Evolutionary conservation across 495 filamentous ascomycete genomes (phyloP).

Genomic region (Ramalina peruviana): DNA sequence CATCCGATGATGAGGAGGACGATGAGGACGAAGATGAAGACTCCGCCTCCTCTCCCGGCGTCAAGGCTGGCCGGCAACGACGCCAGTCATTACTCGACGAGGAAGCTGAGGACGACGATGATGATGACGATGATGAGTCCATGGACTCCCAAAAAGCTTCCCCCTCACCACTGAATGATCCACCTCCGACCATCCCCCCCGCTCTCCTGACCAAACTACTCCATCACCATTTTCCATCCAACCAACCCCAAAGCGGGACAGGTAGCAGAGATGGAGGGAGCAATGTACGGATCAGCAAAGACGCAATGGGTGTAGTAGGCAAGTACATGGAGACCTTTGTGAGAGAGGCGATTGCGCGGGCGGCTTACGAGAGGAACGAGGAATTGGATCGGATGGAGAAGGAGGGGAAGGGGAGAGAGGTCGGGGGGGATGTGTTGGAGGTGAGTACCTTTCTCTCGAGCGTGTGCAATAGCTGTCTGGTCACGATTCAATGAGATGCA

Average conservation of each 20-base stretch:
- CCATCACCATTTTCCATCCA: slow-evolving; percentile 60
- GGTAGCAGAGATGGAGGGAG: slow-evolving; percentile 60
- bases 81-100: slow-evolving; percentile 1
- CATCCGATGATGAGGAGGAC: slow-evolving; percentile 7
- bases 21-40: slow-evolving; percentile 7
- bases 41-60: slow-evolving; percentile 2
- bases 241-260: slow-evolving; percentile 56
- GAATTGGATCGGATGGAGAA: slow-evolving; percentile 16
- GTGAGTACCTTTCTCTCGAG: slow-evolving; percentile 29
- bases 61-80: background rate
- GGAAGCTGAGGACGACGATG: slow-evolving; percentile 9
- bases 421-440: slow-evolving; percentile 56
- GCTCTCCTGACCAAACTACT: slow-evolving; percentile 62
- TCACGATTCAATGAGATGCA: background rate
- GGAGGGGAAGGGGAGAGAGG: slow-evolving; percentile 14
- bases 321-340: slow-evolving; percentile 92
- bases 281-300: slow-evolving; percentile 60
- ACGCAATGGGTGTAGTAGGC: slow-evolving; percentile 63
- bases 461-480: background rate
- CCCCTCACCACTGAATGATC: slow-evolving; percentile 24
- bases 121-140: slow-evolving; percentile 8
- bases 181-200: slow-evolving; percentile 49
- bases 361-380: slow-evolving; percentile 51
- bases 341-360: slow-evolving; percentile 75
- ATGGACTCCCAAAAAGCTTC: slow-evolving; percentile 9